Percentiles rank a stretch among this genome's conserved stretches.
phyloP scores from a whole-genome alignment of 768 basidiomycete genomes.

The Auricularia heimuer region DNA sequence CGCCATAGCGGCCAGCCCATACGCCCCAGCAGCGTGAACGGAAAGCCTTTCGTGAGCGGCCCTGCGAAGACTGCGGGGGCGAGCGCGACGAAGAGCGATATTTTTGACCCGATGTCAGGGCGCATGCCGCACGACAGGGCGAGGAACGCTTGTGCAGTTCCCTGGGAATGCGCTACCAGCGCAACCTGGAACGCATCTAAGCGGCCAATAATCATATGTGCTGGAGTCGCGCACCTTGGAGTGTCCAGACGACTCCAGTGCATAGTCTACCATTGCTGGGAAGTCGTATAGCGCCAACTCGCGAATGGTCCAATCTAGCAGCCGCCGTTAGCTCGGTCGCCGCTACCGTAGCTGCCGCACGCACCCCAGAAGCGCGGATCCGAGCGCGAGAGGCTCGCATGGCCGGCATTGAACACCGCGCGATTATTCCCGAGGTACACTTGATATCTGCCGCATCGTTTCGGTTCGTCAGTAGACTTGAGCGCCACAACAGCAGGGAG shows the following conservation, averaged over 20 bases:
- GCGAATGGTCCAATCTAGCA: constrained; percentile 37
- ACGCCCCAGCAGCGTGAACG: constrained; percentile 32
- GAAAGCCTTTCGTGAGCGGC: constrained; percentile 36
- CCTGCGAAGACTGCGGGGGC: constrained; percentile 42
- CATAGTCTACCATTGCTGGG: constrained; percentile 37
- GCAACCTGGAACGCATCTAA: constrained; percentile 23
- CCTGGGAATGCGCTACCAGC: constrained; percentile 42
- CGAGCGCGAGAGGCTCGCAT: constrained; percentile 25
- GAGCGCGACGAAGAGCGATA: constrained; percentile 36
- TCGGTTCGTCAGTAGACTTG: too few relatives aligned
- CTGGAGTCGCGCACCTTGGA: constrained; percentile 22
- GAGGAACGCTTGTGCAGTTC: constrained; percentile 38
- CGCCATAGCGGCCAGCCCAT: constrained; percentile 37
- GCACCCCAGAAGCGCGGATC: constrained; percentile 40
- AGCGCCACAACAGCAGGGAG: neutral
- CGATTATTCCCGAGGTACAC: constrained; percentile 33
- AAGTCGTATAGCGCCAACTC: constrained; percentile 40
- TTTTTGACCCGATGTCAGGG: constrained; percentile 32
- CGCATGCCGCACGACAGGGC: constrained; percentile 38
- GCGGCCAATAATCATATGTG: too few relatives aligned
- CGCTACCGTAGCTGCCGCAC: constrained; percentile 4
- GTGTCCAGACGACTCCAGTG: constrained; percentile 32
- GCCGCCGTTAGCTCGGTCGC: neutral
- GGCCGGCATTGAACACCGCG: constrained; percentile 40
- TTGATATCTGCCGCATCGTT: constrained; percentile 25